These are phyloP conservation scores for Chenopodium album DNA, from an alignment of 148 eudicot species.

Conservation along the genomic window DNA sequence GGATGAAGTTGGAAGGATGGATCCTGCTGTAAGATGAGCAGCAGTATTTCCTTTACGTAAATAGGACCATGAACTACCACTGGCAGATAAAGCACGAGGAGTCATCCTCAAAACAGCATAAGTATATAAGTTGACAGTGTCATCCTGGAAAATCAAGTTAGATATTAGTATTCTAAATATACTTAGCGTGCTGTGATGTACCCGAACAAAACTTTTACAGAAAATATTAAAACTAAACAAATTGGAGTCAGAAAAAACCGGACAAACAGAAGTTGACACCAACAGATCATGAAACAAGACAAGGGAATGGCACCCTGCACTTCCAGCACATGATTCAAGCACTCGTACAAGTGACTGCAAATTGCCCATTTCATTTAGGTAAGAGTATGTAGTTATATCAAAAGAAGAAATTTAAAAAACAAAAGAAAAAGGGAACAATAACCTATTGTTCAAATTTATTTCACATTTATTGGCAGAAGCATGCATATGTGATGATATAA, in stretches of 20 bases:
- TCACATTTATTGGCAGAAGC: background rate
- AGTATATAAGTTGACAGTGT: constrained; percentile 74
- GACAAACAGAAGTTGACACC: constrained; percentile 79
- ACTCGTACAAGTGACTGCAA: constrained; percentile 77
- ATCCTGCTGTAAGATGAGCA: constrained; percentile 42
- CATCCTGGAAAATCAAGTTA: constrained; percentile 50
- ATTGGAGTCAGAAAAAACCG: constrained; percentile 43
- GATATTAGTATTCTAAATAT: background rate
- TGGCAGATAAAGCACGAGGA: constrained; percentile 68
- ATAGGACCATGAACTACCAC: constrained; percentile 78
- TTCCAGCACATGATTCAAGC: constrained; percentile 71
- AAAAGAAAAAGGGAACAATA: background rate
- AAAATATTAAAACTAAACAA: background rate
- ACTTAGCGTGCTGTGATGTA: background rate
- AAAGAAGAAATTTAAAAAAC: no score
- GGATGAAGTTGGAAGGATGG: constrained; percentile 36
- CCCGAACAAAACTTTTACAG: no score
- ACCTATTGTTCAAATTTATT: no score
- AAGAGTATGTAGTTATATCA: background rate
- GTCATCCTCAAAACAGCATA: constrained; percentile 82
- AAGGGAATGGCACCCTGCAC: constrained; percentile 61
- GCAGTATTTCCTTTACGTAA: constrained; percentile 64
- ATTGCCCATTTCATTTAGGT: constrained; percentile 7
- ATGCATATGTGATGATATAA: background rate
- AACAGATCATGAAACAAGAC: constrained; percentile 88